These are phyloP conservation scores for Phaffomyces opuntiae DNA, from an alignment of 805 yeast genomes.

Conservation along the genomic window DNA sequence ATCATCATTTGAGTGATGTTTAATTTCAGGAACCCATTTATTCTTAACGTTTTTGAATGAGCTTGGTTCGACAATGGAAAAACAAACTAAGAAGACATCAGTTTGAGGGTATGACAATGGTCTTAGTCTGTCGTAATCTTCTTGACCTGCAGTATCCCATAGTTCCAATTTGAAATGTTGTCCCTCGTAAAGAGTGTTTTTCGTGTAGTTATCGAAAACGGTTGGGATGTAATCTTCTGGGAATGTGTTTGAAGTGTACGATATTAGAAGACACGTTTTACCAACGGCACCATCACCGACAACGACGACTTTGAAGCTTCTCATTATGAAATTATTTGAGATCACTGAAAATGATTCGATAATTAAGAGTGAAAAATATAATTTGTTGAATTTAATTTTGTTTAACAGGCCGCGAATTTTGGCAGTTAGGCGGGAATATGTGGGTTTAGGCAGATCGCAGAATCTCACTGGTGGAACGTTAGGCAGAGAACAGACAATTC, in stretches of 20 bases:
- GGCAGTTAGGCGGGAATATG: too few species aligned
- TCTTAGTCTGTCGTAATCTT: slow-evolving; percentile 82
- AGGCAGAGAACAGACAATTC: too few species aligned
- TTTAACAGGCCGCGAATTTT: too few species aligned
- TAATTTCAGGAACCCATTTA: slow-evolving; percentile 83
- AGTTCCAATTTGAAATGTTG: slow-evolving; percentile 79
- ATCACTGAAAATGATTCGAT: too few species aligned
- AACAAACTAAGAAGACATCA: slow-evolving; percentile 80
- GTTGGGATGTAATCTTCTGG: slow-evolving; percentile 94
- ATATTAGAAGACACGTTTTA: slow-evolving; percentile 80
- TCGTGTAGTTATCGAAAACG: slow-evolving; percentile 87
- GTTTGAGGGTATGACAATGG: slow-evolving; percentile 92
- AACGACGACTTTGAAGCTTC: slow-evolving; percentile 86
- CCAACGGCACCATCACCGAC: slow-evolving; percentile 97
- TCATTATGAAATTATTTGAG: slow-evolving; percentile 37
- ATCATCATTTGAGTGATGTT: slow-evolving; percentile 73
- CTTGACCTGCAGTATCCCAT: slow-evolving; percentile 97
- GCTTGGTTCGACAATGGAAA: slow-evolving; percentile 74
- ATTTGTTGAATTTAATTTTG: too few species aligned
- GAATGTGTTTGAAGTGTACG: slow-evolving; percentile 87
- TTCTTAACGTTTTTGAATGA: slow-evolving; percentile 75
- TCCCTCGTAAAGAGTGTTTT: slow-evolving; percentile 75
- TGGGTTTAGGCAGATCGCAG: too few species aligned
- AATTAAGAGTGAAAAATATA: too few species aligned
- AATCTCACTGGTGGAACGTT: too few species aligned